Percentiles rank a stretch among this genome's conserved stretches.
Conservation (phyloP, 1,284 basidiomycete genomes). For the Rhodotorula sp. region DNA sequence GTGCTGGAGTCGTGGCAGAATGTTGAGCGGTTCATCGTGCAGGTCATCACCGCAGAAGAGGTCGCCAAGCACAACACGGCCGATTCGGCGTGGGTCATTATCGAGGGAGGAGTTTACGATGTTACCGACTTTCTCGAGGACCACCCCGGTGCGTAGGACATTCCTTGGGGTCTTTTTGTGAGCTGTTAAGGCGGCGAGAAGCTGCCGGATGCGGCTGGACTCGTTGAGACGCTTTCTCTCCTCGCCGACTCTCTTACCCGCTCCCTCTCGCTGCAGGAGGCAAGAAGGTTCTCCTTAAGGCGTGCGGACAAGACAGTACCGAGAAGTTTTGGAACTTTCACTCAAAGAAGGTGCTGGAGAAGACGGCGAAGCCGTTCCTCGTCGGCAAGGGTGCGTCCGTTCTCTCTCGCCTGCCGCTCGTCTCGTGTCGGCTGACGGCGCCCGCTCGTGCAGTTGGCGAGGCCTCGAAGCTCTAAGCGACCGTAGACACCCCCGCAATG, state of each 20-base stretch:
- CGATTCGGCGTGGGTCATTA: conserved; percentile 61
- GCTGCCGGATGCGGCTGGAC: neutral
- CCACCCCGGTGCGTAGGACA: conserved; percentile 10
- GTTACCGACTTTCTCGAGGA: conserved; percentile 57
- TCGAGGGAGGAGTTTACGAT: conserved; percentile 62
- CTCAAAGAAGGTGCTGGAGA: conserved; percentile 35
- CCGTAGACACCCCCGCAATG: too few species aligned
- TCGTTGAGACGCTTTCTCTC: neutral
- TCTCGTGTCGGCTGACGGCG: too few species aligned
- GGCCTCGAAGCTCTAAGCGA: too few species aligned
- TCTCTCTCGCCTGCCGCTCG: neutral
- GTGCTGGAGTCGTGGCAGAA: neutral
- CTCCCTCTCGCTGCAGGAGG: conserved; percentile 17
- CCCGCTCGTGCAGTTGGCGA: too few species aligned
- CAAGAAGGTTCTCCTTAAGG: conserved; percentile 36
- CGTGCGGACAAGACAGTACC: conserved; percentile 36
- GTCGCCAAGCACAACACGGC: conserved; percentile 55
- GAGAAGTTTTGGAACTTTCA: conserved; percentile 42
- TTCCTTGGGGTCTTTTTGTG: neutral
- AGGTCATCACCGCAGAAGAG: conserved; percentile 54
- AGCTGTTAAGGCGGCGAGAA: neutral
- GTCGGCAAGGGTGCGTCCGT: conserved; percentile 21
- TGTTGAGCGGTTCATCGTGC: neutral
- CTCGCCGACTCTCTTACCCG: neutral
- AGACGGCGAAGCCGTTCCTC: conserved; percentile 32